Evolutionary conservation across 73 alveolate genomes (phyloP), one percentile per base, ranked within the genome.

Genomic region (Paramecium sonneborni): DNA sequence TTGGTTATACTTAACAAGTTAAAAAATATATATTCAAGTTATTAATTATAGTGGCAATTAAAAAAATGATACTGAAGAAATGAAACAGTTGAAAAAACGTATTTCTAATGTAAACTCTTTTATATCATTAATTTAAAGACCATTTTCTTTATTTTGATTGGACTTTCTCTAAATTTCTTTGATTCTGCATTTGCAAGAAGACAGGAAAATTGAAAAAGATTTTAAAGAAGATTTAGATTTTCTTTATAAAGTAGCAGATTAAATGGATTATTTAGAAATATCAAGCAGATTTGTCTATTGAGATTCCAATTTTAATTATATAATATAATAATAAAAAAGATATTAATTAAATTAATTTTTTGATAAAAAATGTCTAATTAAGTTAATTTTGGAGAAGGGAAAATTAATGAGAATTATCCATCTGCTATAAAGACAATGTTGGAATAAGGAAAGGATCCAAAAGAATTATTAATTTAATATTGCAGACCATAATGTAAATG

Each of bases 401-500:
- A 79, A 79, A 44, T 46, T 11, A 79, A 79, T 44, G 90, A 79
- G 2, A 79, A 79, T 24, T 79, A 79, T 24, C 90, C 90, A 43
- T 24, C 76, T 18, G 69, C 90, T 24, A 62, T 79, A n/a, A 79
- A 44, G 90, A 43, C 39, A 18, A 79, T 79, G 90, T 0, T 79
- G 15, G 76, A 79, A 43, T 44, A 79, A 46, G 90, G 90, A 10
- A 79, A 79, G 10, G 90, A 79, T 44, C 90, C 90, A 43, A 79
- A 79, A 35, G 90, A 79, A 12, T 46, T 79, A 39, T 23, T 79
- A 24, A 79, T 79, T 79, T 44, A 79, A 46, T 32, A 30, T 9
- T 79, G 90, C 90, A 79, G 74, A 43, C 90, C 90, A 43, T 23
- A 38, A 79, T 79, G 90, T 62, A 79, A 79, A 34, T 79, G 74